Evolutionary conservation across 140 eudicot species (phyloP), one percentile per base, ranked within the genome.

Genomic region (Flaveria floridana): DNA sequence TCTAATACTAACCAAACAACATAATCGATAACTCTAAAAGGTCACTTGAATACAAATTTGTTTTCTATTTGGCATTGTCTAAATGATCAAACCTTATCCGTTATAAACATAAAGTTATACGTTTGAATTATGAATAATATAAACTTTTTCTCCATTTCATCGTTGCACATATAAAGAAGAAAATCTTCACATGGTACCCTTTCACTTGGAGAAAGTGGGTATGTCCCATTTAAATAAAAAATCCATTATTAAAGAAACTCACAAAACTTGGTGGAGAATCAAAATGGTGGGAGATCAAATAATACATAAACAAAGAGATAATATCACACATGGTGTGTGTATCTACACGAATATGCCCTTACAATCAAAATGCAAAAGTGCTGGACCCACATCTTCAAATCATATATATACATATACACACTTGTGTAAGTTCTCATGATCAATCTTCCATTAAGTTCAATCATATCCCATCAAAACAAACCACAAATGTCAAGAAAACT

Each of bases 401-500:
- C 72, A 6, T 59, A 47, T 61, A 74, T 63, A 74, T 61, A 74
- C 47, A 74, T 63, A 74, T 61, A 74, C 47, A 26, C 50, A 14
- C 46, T 10, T 65, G 18, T 21, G 14, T 30, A 34, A 9, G 7
- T 30, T 15, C 51, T 9, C 23, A 15, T 16, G 47, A n/a, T 2
- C 39, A 41, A 48, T 59, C 56, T 58, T 48, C 30, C 42, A 59
- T 61, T 71, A 10, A 39, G 6, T 76, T 44, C 51, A 37, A 37
- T 62, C 70, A 64, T 37, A 34, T 76, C 75, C 23, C 48, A 6
- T 34, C 41, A 4, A 34, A 34, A 34, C 41, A 34, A 34, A 34
- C 41, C 41, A 34, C 0, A 34, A 5, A 34, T 34, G 61, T 84
- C 88, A 51, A 82, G 95, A 88, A 88, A 73, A 76, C 63, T 88